Evolutionary conservation across 2,329 filamentous ascomycete genomes (phyloP), one percentile per base, ranked within the genome.

Genomic region (Botrytis aclada): DNA sequence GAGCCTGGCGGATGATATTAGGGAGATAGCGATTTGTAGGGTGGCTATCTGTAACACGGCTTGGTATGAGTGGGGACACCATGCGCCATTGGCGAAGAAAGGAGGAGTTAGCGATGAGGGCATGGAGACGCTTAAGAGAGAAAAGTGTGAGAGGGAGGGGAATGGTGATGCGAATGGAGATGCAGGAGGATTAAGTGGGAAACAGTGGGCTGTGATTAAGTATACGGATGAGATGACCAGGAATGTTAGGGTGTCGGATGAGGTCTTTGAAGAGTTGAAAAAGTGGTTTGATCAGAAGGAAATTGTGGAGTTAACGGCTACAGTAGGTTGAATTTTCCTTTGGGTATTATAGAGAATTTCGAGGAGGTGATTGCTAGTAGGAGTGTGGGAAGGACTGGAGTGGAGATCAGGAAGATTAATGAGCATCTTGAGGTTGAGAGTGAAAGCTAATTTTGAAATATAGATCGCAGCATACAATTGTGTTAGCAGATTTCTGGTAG

Each of bases 141-240:
- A 62, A 22, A 60, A 45, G 32, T 72, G 70, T 60, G 58, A 70
- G 41, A 61, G 70, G 37, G 71, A 73, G 29, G 69, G 34, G 20
- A 77, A 81, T 72, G 72, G 82, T 80, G 67, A 79, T 71, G 47
- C 82, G 75, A 72, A 76, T 76, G 81, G 39, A 78, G 77, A 69
- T 79, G 70, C 62, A 79, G 72, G 7, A 75, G 78, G 81, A 22
- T 78, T 94, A 74, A 88, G 83, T 39, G 86, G 86, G 74, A 85
- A 84, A 80, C 89, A 94, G 82, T 89, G 88, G 85, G 90, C 89
- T 0, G 91, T 93, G 47, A 81, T 95, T 71, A 84, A 86, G 63
- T 95, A 94, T 81, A 88, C 93, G 29, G 93, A 97, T 83, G 92
- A 93, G 80, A 97, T 97, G 92, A 97, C 94, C 67, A 84, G 89